phyloP scores from a whole-genome alignment of 352 stramenopile species.

The Sclerospora graminicola region DNA sequence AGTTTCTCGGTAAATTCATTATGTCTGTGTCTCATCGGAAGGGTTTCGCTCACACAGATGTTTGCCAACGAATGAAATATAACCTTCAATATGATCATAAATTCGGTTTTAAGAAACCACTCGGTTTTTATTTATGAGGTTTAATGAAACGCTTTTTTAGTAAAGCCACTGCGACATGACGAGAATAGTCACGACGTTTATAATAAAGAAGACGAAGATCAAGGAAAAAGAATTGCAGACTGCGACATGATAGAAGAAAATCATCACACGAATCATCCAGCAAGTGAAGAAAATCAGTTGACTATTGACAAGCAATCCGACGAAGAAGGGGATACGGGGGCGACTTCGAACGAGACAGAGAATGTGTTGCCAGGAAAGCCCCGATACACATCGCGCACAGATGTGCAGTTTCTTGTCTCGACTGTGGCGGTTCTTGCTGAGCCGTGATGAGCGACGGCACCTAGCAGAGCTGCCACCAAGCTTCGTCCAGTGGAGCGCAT shows the following conservation, averaged over 20 bases:
- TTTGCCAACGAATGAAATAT: too few relatives aligned
- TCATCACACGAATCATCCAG: background rate
- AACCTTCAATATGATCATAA: too few relatives aligned
- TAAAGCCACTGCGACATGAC: too few relatives aligned
- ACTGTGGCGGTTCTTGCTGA: constrained; percentile 59
- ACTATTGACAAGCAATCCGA: too few relatives aligned
- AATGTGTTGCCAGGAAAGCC: constrained; percentile 13
- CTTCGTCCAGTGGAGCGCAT: too few relatives aligned
- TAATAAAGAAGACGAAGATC: background rate
- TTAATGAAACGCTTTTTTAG: constrained; percentile 9
- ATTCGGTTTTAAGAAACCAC: too few relatives aligned
- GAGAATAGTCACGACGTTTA: too few relatives aligned
- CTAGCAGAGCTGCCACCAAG: too few relatives aligned
- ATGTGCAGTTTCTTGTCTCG: constrained; percentile 67
- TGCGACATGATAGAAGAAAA: too few relatives aligned
- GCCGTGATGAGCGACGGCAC: constrained; percentile 15
- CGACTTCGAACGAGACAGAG: constrained; percentile 1
- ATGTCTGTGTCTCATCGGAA: too few relatives aligned
- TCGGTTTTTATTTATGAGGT: background rate
- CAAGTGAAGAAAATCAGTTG: background rate
- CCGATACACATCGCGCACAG: constrained; percentile 40
- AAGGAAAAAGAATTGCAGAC: background rate
- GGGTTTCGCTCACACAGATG: too few relatives aligned
- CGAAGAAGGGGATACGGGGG: constrained; percentile 1
- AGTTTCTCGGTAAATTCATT: too few relatives aligned